phyloP scores from a whole-genome alignment of 306 rosid species.

The Gastrolobium villosum region DNA sequence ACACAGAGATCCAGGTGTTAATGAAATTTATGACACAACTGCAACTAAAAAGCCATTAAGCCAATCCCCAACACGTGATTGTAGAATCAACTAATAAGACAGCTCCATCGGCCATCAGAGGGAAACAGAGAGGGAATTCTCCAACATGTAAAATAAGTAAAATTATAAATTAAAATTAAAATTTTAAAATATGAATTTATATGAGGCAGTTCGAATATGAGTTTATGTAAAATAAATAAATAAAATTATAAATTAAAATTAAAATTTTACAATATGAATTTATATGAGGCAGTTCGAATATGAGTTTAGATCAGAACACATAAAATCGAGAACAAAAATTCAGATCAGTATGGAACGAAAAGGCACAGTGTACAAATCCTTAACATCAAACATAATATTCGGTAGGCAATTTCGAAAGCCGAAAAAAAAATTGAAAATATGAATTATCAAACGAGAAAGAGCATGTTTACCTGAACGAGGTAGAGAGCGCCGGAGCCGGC shows the following conservation, averaged over 20 bases:
- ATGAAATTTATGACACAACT: constrained; percentile 14
- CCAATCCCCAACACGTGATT: constrained; percentile 30
- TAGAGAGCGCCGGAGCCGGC: constrained; percentile 72
- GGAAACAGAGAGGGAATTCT: background rate
- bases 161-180: background rate
- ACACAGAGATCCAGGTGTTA: constrained; percentile 1
- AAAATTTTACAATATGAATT: background rate
- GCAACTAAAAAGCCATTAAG: constrained; percentile 9
- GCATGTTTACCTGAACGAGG: constrained; percentile 65
- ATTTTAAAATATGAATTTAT: background rate
- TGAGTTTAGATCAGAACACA: background rate
- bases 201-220: constrained; percentile 5
- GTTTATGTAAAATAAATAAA: too few species aligned
- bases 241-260: background rate
- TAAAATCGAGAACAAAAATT: background rate
- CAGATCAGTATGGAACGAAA: constrained; percentile 24
- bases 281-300: background rate
- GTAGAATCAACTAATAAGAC: constrained; percentile 14
- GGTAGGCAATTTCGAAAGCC: constrained; percentile 1
- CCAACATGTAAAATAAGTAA: background rate
- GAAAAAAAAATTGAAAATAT: background rate
- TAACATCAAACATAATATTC: background rate
- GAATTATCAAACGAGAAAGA: background rate
- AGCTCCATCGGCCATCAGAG: constrained; percentile 3
- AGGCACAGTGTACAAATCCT: background rate